Evolutionary conservation across 2,329 filamentous ascomycete species (phyloP).

Genomic region (Aspergillaceae sp.): DNA sequence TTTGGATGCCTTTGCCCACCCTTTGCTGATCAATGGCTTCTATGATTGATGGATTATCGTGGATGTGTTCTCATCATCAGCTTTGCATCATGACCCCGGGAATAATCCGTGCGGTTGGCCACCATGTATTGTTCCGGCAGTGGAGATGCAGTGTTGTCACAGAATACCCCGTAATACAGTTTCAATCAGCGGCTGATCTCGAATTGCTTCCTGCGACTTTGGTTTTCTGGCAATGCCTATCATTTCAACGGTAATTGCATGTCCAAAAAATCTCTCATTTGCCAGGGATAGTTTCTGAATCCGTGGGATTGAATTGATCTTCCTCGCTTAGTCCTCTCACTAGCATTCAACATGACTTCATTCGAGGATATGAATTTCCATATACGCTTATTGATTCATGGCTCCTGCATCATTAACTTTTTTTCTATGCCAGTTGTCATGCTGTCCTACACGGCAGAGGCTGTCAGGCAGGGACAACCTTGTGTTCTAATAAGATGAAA

Average conservation of each 20-base stretch:
- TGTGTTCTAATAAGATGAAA: constrained; percentile 13
- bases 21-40: constrained; percentile 25
- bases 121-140: constrained; percentile 20
- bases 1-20: constrained; percentile 15
- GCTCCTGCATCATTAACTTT: constrained; percentile 25
- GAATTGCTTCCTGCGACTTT: constrained; percentile 28
- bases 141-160: constrained; percentile 30
- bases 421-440: constrained; percentile 29
- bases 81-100: constrained; percentile 20
- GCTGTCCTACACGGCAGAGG: constrained; percentile 20
- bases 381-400: constrained; percentile 20
- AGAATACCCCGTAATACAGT: constrained; percentile 21
- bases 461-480: constrained; percentile 17
- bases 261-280: constrained; percentile 31
- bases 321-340: constrained; percentile 23
- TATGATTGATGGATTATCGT: constrained; percentile 26
- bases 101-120: constrained; percentile 25
- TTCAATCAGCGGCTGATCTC: constrained; percentile 27
- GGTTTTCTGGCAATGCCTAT: constrained; percentile 25
- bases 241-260: constrained; percentile 21
- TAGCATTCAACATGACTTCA: constrained; percentile 22
- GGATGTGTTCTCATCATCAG: constrained; percentile 22
- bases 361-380: constrained; percentile 14
- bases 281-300: constrained; percentile 13
- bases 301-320: constrained; percentile 17